Conservation (phyloP, 192 early-diverging fungal species). For the Coemansia sp. region DNA sequence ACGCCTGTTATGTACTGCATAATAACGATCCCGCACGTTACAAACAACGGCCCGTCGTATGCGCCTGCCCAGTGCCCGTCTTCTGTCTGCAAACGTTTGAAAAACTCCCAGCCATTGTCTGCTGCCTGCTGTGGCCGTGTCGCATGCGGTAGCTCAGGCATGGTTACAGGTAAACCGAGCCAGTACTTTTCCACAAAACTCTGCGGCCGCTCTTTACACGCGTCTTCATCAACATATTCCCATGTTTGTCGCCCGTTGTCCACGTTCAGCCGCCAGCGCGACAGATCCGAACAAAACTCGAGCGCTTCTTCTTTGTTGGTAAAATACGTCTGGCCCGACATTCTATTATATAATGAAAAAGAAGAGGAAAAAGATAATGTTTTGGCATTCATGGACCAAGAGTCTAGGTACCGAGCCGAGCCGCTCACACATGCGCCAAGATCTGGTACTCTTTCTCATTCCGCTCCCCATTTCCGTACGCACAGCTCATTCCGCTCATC, state of each 20-base stretch:
- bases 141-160: constrained; percentile 58
- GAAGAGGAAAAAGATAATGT: constrained; percentile 1
- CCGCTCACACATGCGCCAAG: constrained; percentile 16
- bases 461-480: constrained; percentile 22
- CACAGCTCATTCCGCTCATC: constrained; percentile 32
- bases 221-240: constrained; percentile 65
- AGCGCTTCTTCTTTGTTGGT: constrained; percentile 31
- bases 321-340: constrained; percentile 48
- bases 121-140: constrained; percentile 76
- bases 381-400: neutral
- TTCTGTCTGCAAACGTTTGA: constrained; percentile 77
- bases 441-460: constrained; percentile 25
- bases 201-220: constrained; percentile 62
- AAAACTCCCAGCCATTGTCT: constrained; percentile 92
- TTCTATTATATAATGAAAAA: constrained; percentile 2
- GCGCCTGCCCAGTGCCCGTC: constrained; percentile 96
- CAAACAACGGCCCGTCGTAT: constrained; percentile 97
- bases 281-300: constrained; percentile 66
- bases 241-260: constrained; percentile 90
- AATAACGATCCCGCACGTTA: constrained; percentile 89
- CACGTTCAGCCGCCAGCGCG: constrained; percentile 82
- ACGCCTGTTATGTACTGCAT: constrained; percentile 82
- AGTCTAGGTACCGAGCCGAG: neutral
- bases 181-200: constrained; percentile 83
- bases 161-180: constrained; percentile 70